Percentiles rank a stretch among this genome's conserved stretches.
These are phyloP conservation scores for Colletotrichum eremochloae DNA, from an alignment of 2,329 filamentous ascomycete genomes.

Conservation along the genomic window DNA sequence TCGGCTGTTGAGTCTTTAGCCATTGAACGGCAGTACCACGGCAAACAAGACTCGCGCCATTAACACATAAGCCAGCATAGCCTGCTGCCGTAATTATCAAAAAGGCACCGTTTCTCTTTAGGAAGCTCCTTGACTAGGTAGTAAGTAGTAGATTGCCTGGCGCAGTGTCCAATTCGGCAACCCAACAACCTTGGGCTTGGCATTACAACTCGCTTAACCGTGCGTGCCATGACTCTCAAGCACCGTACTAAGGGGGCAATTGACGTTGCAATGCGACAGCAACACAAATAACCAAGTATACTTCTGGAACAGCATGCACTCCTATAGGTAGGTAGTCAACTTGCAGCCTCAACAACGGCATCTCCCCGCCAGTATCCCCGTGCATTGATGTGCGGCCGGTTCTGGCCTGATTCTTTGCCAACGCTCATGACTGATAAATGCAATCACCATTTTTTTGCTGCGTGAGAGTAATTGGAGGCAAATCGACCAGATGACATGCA, in stretches of 20 bases:
- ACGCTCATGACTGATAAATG: neutral
- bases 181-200: neutral
- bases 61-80: neutral
- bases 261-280: neutral
- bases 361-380: neutral
- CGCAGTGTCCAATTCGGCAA: neutral
- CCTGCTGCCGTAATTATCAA: too few relatives aligned
- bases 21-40: neutral
- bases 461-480: neutral
- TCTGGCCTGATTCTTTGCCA: neutral
- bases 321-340: neutral
- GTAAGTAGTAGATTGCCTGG: neutral
- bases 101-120: slow-evolving; percentile 6
- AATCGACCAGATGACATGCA: neutral
- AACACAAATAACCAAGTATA: neutral
- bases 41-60: slow-evolving; percentile 5
- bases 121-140: slow-evolving; percentile 15
- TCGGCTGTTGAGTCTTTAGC: slow-evolving; percentile 30
- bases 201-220: slow-evolving; percentile 6
- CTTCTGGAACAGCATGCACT: neutral
- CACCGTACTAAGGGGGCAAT: too few relatives aligned
- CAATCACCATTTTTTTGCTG: neutral
- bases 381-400: neutral
- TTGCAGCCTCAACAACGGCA: neutral
- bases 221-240: neutral